A percentile compares a stretch with the other conserved stretches of the same genome.
Conservation (phyloP, 306 rosid genomes). For the Cucumis melo region DNA sequence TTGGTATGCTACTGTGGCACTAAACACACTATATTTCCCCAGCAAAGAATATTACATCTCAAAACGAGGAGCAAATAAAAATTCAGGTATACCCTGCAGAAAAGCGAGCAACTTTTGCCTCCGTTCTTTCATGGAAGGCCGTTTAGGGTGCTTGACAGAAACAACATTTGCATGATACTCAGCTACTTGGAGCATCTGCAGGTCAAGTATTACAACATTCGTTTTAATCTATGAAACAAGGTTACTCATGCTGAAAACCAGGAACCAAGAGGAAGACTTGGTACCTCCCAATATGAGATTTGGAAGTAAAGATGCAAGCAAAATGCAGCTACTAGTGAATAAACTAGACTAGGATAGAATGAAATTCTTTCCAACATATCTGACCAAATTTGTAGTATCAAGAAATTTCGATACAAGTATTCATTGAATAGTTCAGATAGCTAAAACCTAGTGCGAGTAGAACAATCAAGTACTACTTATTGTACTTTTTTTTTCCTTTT, state of each 20-base stretch:
- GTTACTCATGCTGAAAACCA: neutral
- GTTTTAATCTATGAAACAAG: neutral
- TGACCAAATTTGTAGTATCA: neutral
- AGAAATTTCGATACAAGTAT: neutral
- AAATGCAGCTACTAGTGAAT: neutral
- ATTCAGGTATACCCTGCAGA: conserved; percentile 54
- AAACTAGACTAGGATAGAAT: neutral
- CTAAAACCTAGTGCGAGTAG: neutral
- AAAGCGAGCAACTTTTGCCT: conserved; percentile 80
- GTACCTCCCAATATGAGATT: neutral
- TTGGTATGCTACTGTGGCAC: neutral
- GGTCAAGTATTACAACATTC: conserved; percentile 18
- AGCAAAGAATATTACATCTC: neutral
- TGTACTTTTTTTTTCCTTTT: neutral
- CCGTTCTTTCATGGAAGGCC: conserved; percentile 76
- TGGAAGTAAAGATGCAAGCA: neutral
- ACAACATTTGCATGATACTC: conserved; percentile 71
- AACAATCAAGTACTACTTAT: neutral
- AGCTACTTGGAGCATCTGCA: conserved; percentile 95
- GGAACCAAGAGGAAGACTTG: neutral
- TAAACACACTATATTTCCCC: neutral
- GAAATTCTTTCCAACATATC: neutral
- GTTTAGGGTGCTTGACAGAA: conserved; percentile 62
- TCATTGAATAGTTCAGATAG: neutral
- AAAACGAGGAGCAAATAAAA: conserved; percentile 1